These are phyloP conservation scores for Hypoxylon sp. DNA, from an alignment of 2,329 filamentous ascomycete species.

Conservation along the genomic window DNA sequence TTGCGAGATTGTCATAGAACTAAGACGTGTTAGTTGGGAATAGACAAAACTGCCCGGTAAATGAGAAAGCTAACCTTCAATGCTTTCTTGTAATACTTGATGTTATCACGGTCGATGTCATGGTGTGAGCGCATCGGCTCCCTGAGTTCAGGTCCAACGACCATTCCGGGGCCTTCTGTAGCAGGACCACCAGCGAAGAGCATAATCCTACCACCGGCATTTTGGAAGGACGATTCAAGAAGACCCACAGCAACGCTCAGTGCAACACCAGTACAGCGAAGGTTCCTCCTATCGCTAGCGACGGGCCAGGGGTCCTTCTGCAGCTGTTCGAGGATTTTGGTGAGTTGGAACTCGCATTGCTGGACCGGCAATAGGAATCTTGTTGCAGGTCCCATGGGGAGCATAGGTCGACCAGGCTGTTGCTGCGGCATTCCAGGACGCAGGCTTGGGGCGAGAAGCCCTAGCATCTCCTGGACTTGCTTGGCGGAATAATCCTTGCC, in stretches of 20 bases:
- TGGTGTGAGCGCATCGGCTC: slow-evolving; percentile 98
- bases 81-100: slow-evolving; percentile 99
- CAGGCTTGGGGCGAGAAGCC: slow-evolving; percentile 77
- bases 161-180: slow-evolving; percentile 96
- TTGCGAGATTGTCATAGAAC: slow-evolving; percentile 96
- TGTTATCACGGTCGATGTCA: slow-evolving; percentile 98
- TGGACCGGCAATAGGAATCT: slow-evolving; percentile 94
- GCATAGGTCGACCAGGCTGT: slow-evolving; percentile 79
- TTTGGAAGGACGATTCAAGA: slow-evolving; percentile 94
- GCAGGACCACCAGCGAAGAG: slow-evolving; percentile 94
- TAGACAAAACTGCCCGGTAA: not conserved
- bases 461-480: slow-evolving; percentile 99
- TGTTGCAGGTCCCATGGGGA: slow-evolving; percentile 83
- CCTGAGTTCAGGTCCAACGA: slow-evolving; percentile 93
- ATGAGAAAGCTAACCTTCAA: slow-evolving; percentile 75
- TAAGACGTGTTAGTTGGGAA: slow-evolving; percentile 56
- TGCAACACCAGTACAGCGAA: slow-evolving; percentile 96
- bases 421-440: slow-evolving; percentile 81
- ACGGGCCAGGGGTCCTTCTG: slow-evolving; percentile 99
- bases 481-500: slow-evolving; percentile 99
- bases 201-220: slow-evolving; percentile 96
- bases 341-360: slow-evolving; percentile 97
- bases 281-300: slow-evolving; percentile 87
- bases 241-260: slow-evolving; percentile 93
- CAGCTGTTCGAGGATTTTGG: slow-evolving; percentile 92